A percentile compares a stretch with the other conserved stretches of the same genome.
phyloP scores from a whole-genome alignment of 805 yeast genomes.

The Yamadazyma paraphyllophila region DNA sequence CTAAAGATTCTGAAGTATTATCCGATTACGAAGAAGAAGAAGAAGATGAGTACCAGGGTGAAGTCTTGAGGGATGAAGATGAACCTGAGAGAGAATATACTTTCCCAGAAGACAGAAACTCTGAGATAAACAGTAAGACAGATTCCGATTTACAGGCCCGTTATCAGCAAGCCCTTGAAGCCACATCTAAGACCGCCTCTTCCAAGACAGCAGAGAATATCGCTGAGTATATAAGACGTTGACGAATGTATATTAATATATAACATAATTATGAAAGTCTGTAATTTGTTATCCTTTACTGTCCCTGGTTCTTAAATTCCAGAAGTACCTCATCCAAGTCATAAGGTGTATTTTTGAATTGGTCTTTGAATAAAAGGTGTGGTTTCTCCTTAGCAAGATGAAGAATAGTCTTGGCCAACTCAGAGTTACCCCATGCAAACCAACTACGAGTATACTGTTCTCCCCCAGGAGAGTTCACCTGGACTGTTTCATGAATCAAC shows the following conservation, averaged over 20 bases:
- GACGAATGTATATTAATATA: slow-evolving; percentile 8
- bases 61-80: slow-evolving; percentile 47
- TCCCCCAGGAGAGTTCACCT: slow-evolving; percentile 54
- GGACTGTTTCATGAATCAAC: slow-evolving; percentile 77
- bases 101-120: slow-evolving; percentile 63
- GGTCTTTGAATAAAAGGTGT: slow-evolving; percentile 58
- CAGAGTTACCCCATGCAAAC: slow-evolving; percentile 95
- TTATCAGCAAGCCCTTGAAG: slow-evolving; percentile 71
- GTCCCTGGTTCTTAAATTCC: not conserved
- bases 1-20: slow-evolving; percentile 46
- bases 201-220: slow-evolving; percentile 70
- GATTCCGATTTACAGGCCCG: slow-evolving; percentile 59
- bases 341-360: slow-evolving; percentile 25
- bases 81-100: slow-evolving; percentile 62
- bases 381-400: slow-evolving; percentile 75
- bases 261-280: not conserved
- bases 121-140: slow-evolving; percentile 47
- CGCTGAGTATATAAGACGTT: slow-evolving; percentile 58
- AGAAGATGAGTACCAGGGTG: slow-evolving; percentile 46
- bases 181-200: slow-evolving; percentile 58
- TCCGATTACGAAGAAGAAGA: slow-evolving; percentile 51
- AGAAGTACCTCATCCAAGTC: slow-evolving; percentile 26
- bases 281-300: too few species aligned
- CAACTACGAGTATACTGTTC: slow-evolving; percentile 71
- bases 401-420: slow-evolving; percentile 83